Conservation (phyloP, 2,329 filamentous ascomycete genomes). For the Monosporascus sp. region DNA sequence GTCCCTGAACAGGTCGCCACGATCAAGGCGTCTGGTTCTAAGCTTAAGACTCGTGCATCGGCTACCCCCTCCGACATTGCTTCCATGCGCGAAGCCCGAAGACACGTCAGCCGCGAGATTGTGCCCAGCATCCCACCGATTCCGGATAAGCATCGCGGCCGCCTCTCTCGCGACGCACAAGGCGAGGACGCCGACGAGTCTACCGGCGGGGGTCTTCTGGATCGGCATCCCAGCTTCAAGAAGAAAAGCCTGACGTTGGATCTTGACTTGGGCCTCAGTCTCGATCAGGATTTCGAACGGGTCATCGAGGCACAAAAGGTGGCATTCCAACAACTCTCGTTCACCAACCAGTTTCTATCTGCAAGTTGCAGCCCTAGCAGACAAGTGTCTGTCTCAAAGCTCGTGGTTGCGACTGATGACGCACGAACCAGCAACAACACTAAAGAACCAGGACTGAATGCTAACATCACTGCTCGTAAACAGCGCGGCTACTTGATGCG, state of each 20-base stretch:
- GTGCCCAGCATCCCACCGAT: slow-evolving; percentile 52
- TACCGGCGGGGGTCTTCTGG: slow-evolving; percentile 40
- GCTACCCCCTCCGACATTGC: slow-evolving; percentile 79
- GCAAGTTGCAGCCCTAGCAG: slow-evolving; percentile 28
- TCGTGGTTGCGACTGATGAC: slow-evolving; percentile 12
- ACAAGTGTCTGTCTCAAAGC: slow-evolving; percentile 40
- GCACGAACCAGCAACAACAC: slow-evolving; percentile 13
- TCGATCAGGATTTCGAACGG: slow-evolving; percentile 89
- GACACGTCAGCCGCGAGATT: slow-evolving; percentile 75
- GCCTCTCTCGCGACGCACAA: slow-evolving; percentile 45
- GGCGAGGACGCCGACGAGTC: slow-evolving; percentile 30
- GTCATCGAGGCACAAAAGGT: slow-evolving; percentile 98
- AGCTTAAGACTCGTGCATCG: slow-evolving; percentile 83
- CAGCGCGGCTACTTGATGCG: slow-evolving; percentile 99
- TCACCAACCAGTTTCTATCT: slow-evolving; percentile 14
- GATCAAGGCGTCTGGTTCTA: slow-evolving; percentile 76
- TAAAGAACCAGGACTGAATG: slow-evolving; percentile 35
- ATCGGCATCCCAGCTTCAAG: slow-evolving; percentile 69
- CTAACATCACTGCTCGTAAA: slow-evolving; percentile 60
- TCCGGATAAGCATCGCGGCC: slow-evolving; percentile 55
- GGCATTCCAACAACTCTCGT: slow-evolving; percentile 41
- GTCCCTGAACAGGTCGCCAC: slow-evolving; percentile 83
- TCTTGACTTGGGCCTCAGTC: slow-evolving; percentile 77
- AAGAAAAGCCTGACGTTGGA: slow-evolving; percentile 78
- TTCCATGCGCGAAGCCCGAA: slow-evolving; percentile 80